phyloP scores from a whole-genome alignment of 2,329 filamentous ascomycete genomes.

The Falciphora oryzae region DNA sequence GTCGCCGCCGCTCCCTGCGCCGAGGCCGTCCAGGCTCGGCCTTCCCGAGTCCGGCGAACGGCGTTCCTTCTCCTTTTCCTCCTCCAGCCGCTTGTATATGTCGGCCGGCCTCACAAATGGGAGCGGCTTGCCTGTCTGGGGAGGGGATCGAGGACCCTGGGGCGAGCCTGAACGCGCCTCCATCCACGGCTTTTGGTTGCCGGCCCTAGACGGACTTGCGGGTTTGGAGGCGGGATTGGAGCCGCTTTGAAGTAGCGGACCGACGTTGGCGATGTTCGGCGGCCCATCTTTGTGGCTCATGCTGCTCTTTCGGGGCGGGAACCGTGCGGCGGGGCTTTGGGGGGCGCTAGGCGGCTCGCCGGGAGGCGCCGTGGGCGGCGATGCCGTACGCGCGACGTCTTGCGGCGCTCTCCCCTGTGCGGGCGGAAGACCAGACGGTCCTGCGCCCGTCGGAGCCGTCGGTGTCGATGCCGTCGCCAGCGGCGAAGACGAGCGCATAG shows the following conservation, averaged over 20 bases:
- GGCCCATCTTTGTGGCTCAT: slow-evolving; percentile 38
- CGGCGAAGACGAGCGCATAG: neutral
- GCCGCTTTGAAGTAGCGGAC: neutral
- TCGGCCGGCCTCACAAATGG: slow-evolving; percentile 70
- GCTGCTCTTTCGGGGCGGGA: slow-evolving; percentile 58
- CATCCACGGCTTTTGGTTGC: slow-evolving; percentile 23
- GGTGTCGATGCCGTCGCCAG: neutral
- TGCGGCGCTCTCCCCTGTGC: neutral
- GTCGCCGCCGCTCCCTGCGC: slow-evolving; percentile 23
- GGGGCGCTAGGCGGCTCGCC: slow-evolving; percentile 15
- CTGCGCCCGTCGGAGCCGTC: neutral
- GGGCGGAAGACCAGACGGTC: neutral
- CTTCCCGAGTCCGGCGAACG: slow-evolving; percentile 52
- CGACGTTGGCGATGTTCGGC: slow-evolving; percentile 20
- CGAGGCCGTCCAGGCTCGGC: slow-evolving; percentile 49
- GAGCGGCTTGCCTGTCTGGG: slow-evolving; percentile 41
- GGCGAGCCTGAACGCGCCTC: slow-evolving; percentile 36
- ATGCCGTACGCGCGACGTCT: slow-evolving; percentile 5
- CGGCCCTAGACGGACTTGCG: slow-evolving; percentile 19
- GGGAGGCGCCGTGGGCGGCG: slow-evolving; percentile 5
- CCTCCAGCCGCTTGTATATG: slow-evolving; percentile 66
- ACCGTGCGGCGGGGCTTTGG: slow-evolving; percentile 31
- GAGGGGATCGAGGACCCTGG: slow-evolving; percentile 26
- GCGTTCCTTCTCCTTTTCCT: slow-evolving; percentile 54
- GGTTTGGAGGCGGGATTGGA: slow-evolving; percentile 21